Evolutionary conservation across 2,329 filamentous ascomycete genomes (phyloP).

Genomic region (Fusarium citri): DNA sequence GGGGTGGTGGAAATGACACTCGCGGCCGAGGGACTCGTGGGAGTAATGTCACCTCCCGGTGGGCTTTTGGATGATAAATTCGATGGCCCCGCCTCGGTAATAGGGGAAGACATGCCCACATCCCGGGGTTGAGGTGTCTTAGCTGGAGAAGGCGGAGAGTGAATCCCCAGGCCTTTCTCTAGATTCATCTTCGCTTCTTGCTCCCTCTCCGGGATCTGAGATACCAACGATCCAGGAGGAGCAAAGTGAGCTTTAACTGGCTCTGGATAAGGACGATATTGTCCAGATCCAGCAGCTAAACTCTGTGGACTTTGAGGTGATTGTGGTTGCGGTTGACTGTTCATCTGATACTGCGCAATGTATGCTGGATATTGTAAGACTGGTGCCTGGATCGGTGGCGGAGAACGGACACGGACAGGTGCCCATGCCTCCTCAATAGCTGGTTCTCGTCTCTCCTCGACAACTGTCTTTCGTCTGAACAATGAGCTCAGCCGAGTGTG

Average conservation of each 20-base stretch:
- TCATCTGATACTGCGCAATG: conserved; percentile 1
- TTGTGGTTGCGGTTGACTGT: neutral
- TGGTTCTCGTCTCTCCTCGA: neutral
- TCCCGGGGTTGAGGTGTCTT: neutral
- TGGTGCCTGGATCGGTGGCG: neutral
- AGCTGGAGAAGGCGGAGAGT: neutral
- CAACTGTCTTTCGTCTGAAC: neutral
- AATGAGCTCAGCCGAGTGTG: neutral
- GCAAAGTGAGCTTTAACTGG: neutral
- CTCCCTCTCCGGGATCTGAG: neutral
- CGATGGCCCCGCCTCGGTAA: neutral
- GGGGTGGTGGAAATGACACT: neutral
- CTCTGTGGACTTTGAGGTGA: neutral
- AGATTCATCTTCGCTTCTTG: neutral
- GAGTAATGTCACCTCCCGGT: neutral
- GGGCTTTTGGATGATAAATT: neutral
- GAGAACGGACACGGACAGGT: neutral
- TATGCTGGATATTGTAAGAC: neutral
- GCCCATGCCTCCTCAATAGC: neutral
- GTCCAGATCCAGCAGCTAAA: neutral
- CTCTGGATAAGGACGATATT: neutral
- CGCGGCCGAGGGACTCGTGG: neutral
- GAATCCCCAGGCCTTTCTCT: neutral
- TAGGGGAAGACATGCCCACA: neutral
- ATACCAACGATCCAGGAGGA: neutral